Evolutionary conservation across 768 basidiomycete species (phyloP).

Genomic region (Boletus rubescentipes): DNA sequence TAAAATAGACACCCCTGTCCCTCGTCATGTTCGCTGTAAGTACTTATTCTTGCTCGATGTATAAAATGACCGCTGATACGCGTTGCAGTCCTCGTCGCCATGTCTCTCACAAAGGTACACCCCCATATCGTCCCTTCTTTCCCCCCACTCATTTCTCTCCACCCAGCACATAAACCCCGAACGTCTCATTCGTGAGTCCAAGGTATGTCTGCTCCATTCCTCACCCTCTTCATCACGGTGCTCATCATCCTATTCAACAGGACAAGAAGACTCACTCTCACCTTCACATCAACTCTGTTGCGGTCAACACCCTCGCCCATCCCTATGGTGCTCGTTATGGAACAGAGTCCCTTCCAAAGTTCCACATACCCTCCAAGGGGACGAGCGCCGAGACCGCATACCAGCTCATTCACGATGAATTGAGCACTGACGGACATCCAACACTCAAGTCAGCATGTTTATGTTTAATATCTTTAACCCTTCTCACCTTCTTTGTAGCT

Average conservation of each 20-base stretch:
- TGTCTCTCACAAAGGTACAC: conserved; percentile 62
- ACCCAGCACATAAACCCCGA: conserved; percentile 67
- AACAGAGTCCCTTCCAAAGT: conserved; percentile 71
- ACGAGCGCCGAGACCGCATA: conserved; percentile 50
- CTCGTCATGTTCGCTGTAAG: no score
- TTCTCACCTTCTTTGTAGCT: conserved; percentile 23
- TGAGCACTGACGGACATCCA: conserved; percentile 54
- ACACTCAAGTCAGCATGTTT: conserved; percentile 44
- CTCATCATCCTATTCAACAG: conserved; percentile 27
- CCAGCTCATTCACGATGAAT: conserved; percentile 64
- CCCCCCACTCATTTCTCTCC: background rate
- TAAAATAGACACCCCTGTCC: background rate
- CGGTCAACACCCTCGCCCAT: conserved; percentile 36
- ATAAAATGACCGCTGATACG: background rate
- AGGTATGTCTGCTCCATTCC: conserved; percentile 35
- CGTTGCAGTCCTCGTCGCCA: conserved; percentile 20
- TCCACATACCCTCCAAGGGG: conserved; percentile 61
- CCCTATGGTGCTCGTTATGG: conserved; percentile 65
- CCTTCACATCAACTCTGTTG: conserved; percentile 35
- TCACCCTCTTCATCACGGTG: background rate
- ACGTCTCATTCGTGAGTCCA: conserved; percentile 55
- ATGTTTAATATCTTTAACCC: background rate
- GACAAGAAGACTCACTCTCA: conserved; percentile 43
- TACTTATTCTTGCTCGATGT: background rate
- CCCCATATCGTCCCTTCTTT: background rate